Percentiles rank a stretch among this genome's conserved stretches.
Evolutionary conservation across 2,329 filamentous ascomycete species (phyloP).

Genomic region (Pleoardoris graminearum): DNA sequence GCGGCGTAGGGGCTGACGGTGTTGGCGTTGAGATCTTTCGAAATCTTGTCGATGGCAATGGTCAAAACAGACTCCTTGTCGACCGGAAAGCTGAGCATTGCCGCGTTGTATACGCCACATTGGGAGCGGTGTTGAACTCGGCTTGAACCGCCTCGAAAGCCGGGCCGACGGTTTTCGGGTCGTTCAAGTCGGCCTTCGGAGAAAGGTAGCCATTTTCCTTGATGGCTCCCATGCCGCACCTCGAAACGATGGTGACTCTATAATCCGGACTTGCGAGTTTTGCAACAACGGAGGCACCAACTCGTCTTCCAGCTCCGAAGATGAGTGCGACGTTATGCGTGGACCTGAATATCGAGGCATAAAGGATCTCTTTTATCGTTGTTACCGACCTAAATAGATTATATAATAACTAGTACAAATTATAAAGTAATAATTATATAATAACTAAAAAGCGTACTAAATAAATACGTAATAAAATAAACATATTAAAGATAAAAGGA

Average conservation of each 20-base stretch:
- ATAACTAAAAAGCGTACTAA: too few relatives aligned
- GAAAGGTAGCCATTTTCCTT: not conserved
- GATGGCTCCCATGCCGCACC: not conserved
- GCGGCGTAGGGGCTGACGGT: conserved; percentile 44
- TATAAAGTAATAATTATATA: too few relatives aligned
- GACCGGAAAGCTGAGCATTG: not conserved
- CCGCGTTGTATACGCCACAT: conserved; percentile 14
- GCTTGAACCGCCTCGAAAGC: conserved; percentile 1
- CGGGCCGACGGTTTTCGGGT: not conserved
- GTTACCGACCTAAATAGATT: too few relatives aligned
- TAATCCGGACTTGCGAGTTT: conserved; percentile 7
- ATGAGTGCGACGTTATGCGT: too few relatives aligned
- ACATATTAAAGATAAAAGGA: too few relatives aligned
- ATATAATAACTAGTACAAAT: too few relatives aligned
- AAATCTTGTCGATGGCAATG: conserved; percentile 24
- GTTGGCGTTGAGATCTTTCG: conserved; percentile 42
- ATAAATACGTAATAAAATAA: too few relatives aligned
- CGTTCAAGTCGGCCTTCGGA: not conserved
- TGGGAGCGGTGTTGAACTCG: conserved; percentile 3
- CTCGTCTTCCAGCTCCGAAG: conserved; percentile 6
- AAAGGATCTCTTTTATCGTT: too few relatives aligned
- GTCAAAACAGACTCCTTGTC: conserved; percentile 3
- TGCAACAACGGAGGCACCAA: conserved; percentile 6
- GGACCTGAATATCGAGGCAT: too few relatives aligned
- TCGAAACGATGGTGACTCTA: conserved; percentile 6